Conservation (phyloP, 148 eudicot species). For the Cornus kousa region DNA sequence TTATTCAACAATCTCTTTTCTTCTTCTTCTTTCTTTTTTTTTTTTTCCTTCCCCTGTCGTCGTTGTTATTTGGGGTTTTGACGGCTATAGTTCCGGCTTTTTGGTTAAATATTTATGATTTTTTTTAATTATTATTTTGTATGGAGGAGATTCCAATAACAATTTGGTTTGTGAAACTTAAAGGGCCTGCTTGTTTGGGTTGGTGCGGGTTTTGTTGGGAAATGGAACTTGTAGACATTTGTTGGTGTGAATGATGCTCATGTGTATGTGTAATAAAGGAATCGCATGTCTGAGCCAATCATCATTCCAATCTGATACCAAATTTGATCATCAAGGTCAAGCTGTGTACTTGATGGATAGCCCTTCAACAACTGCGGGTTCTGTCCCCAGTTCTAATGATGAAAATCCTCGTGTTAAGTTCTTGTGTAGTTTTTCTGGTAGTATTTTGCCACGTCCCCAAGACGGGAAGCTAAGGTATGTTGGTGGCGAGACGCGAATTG, state of each 20-base stretch:
- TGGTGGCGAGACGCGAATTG: constrained; percentile 90
- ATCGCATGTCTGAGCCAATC: constrained; percentile 21
- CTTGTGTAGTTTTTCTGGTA: constrained; percentile 83
- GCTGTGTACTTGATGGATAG: constrained; percentile 45
- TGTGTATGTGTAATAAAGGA: constrained; percentile 35
- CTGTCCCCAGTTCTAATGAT: constrained; percentile 36
- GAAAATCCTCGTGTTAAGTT: constrained; percentile 69
- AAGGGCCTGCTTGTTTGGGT: neutral
- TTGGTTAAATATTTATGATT: neutral
- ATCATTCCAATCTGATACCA: constrained; percentile 17
- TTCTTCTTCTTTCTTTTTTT: too few species aligned
- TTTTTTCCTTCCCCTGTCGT: too few species aligned
- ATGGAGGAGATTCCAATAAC: neutral
- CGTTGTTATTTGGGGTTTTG: too few species aligned
- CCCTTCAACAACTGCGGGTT: constrained; percentile 30
- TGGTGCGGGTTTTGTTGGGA: constrained; percentile 3
- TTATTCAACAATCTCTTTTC: neutral
- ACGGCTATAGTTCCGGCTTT: too few species aligned
- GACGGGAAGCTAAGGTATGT: constrained; percentile 94
- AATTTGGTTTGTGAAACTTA: too few species aligned
- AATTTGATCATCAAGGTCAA: constrained; percentile 26
- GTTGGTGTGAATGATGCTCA: constrained; percentile 13
- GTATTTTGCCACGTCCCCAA: constrained; percentile 88
- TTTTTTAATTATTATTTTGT: neutral
- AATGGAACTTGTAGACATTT: constrained; percentile 3